Percentiles rank a stretch among this genome's conserved stretches.
phyloP scores from a whole-genome alignment of 345 rosid genomes.

The Brassica carinata region DNA sequence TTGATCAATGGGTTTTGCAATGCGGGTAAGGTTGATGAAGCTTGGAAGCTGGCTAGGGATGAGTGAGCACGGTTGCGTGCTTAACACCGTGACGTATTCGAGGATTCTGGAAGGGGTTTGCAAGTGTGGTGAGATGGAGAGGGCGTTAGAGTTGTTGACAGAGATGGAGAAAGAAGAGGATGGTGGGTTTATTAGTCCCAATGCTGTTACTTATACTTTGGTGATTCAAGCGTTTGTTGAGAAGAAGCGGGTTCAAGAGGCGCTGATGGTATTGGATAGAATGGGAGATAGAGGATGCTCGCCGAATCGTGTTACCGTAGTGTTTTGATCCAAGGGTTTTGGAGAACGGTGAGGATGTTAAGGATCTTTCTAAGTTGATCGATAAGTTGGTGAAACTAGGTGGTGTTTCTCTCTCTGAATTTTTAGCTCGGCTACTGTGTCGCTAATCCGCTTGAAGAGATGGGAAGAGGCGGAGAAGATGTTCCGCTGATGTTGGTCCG shows the following conservation, averaged over 20 bases:
- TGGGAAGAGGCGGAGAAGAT: constrained; percentile 60
- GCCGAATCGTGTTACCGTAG: constrained; percentile 72
- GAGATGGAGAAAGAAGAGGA: constrained; percentile 77
- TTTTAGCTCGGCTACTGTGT: constrained; percentile 62
- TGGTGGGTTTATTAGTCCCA: constrained; percentile 47
- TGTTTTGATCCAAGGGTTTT: constrained; percentile 63
- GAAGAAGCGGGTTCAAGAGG: constrained; percentile 54
- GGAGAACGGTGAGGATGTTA: constrained; percentile 44
- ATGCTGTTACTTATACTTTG: constrained; percentile 67
- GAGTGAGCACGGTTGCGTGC: constrained; percentile 57
- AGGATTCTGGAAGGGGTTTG: constrained; percentile 69
- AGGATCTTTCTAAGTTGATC: constrained; percentile 61
- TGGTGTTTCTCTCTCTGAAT: constrained; percentile 60
- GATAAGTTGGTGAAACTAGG: constrained; percentile 56
- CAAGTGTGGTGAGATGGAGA: constrained; percentile 54
- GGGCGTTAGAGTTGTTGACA: constrained; percentile 58
- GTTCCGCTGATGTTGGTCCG: constrained; percentile 52
- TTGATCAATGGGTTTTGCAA: constrained; percentile 73
- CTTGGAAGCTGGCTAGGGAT: constrained; percentile 57
- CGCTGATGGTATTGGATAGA: constrained; percentile 65
- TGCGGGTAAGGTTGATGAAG: constrained; percentile 64
- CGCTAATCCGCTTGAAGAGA: constrained; percentile 53
- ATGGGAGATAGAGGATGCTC: constrained; percentile 62
- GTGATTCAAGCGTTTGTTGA: constrained; percentile 64
- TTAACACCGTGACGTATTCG: constrained; percentile 67